Conservation (phyloP, 75 land plant genomes). For the Cunninghamia lanceolata region DNA sequence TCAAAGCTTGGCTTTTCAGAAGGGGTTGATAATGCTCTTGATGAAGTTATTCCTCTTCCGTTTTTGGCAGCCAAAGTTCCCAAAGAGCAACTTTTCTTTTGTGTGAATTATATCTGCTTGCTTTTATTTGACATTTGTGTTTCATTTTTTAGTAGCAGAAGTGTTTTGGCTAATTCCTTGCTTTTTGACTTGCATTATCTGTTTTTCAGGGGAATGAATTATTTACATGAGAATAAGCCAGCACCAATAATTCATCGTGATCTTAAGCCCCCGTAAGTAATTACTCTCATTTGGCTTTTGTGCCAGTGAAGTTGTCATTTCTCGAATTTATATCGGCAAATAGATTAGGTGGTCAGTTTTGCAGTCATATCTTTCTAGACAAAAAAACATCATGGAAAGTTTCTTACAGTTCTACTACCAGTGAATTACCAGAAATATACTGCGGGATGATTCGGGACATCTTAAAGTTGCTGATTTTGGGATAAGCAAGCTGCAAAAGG, state of each 20-base stretch:
- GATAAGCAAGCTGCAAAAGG: constrained; percentile 70
- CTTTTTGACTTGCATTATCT: constrained; percentile 3
- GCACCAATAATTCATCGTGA: constrained; percentile 90
- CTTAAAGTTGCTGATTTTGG: constrained; percentile 96
- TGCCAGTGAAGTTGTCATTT: not conserved
- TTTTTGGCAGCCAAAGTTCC: no score
- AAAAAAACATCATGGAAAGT: not conserved
- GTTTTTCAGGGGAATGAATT: constrained; percentile 77
- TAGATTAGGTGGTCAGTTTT: not conserved
- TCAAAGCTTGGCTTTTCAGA: no score
- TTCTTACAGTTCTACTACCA: constrained; percentile 5
- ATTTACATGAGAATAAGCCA: constrained; percentile 80
- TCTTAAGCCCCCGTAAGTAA: constrained; percentile 83
- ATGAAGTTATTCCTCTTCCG: no score
- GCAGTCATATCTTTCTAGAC: not conserved
- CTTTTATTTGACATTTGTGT: not conserved
- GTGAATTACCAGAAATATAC: constrained; percentile 62
- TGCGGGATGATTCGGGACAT: constrained; percentile 79
- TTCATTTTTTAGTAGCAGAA: not conserved
- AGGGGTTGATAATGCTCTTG: no score
- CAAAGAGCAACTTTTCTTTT: no score
- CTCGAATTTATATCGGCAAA: not conserved
- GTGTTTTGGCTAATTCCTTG: not conserved
- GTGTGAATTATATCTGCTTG: not conserved
- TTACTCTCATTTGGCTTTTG: not conserved